Base-by-base conservation (phyloP, 371 early-diverging fungal species). In the Mucor piriformis region DNA sequence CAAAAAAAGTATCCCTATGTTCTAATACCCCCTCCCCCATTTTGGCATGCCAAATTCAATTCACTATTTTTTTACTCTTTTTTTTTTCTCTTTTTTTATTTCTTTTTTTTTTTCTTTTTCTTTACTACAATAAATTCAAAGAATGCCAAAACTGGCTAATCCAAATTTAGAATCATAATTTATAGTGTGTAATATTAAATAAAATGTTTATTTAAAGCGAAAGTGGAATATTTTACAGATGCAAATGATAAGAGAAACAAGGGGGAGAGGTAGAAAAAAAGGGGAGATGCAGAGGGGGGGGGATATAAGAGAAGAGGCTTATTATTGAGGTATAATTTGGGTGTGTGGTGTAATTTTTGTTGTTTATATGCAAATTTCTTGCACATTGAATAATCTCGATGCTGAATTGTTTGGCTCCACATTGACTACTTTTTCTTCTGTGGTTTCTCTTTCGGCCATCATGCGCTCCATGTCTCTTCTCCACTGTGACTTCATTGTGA, bases 401-500 rank as follows among this genome's bases (percentile, higher is more conserved):
- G 32, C 32, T 27, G 59, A 43, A 34, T 42, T 50, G 16, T 18
- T 47, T 32, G 54, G 35, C 21, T 54, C 53, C 5, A 27, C 49
- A 16, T 34, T 55, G 12, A 37, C 43, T 5, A 51, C 37, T 43
- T 58, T 29, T 29, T 57, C 54, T 44, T 70, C 70, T 25, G 34
- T 37, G 16, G 47, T 29, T 21, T 49, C 61, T 64, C 74, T 60
- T 44, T 70, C 64, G 15, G 67, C 68, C n/a, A 72, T 35, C 71
- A 79, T 71, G 15, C 57, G 47, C 54, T 79, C 74, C 69, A 72
- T 76, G 18, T 79, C 72, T 60, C 76, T 67, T 56, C 69, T 72
- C 72, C 72, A 72, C 59, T 74, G 66, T 46, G 79, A 75, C 55
- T 72, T 76, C 63, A 79, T 64, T 32, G 76, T 73, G 7, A 79